Evolutionary conservation across 164 flowering plant genomes (phyloP).

Genomic region (Houttuynia cordata): DNA sequence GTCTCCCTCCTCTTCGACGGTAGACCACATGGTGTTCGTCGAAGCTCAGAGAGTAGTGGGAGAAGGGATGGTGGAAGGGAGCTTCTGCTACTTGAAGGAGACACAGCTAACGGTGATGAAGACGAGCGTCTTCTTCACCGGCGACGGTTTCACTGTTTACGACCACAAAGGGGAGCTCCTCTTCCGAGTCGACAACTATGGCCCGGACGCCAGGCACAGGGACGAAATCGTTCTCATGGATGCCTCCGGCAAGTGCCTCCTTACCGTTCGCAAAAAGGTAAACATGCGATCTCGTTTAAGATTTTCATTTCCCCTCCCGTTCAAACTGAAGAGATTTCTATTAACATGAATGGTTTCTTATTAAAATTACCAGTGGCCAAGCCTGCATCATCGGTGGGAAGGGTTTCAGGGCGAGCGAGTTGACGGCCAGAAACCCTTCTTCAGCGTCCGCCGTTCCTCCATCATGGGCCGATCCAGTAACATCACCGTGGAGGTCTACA

Average conservation of each 20-base stretch:
- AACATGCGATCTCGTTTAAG: too few species aligned
- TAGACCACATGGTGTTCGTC: too few species aligned
- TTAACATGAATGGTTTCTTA: too few species aligned
- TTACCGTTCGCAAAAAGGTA: conserved; percentile 87
- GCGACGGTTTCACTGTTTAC: conserved; percentile 80
- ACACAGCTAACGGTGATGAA: conserved; percentile 67
- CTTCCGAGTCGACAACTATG: conserved; percentile 85
- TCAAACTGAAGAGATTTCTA: too few species aligned
- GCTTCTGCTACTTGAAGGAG: conserved; percentile 38
- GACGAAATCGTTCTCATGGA: conserved; percentile 82
- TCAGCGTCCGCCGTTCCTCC: conserved; percentile 80
- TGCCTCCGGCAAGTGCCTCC: conserved; percentile 60
- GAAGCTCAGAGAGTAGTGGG: too few species aligned
- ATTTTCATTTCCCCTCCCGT: too few species aligned
- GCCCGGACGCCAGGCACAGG: conserved; percentile 36
- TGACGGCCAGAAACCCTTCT: conserved; percentile 74
- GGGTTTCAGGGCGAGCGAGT: conserved; percentile 64
- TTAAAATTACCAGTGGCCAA: conserved; percentile 52
- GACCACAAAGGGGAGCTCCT: conserved; percentile 50
- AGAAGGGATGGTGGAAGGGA: conserved; percentile 36
- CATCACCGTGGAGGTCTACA: conserved; percentile 66
- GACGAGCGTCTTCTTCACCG: conserved; percentile 81
- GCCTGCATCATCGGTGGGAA: conserved; percentile 91
- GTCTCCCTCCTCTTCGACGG: too few species aligned
- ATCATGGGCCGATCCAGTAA: conserved; percentile 80